Evolutionary conservation across 1,284 basidiomycete genomes (phyloP).

Genomic region (Irpex rosettiformis): DNA sequence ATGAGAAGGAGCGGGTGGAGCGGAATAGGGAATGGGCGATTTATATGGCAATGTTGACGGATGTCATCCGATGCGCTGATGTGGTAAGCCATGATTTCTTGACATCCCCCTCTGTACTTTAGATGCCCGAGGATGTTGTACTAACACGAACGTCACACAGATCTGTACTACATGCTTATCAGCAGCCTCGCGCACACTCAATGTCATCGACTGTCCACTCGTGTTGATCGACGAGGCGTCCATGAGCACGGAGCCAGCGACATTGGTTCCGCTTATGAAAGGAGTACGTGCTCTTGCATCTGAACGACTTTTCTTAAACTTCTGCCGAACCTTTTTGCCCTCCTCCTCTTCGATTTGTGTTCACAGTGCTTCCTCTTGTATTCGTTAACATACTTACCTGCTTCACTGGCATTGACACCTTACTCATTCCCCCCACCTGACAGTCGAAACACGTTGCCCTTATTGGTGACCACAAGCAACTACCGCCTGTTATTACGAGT

Average conservation of each 20-base stretch:
- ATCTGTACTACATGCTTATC: conserved; percentile 84
- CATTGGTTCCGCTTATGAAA: conserved; percentile 85
- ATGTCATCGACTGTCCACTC: conserved; percentile 83
- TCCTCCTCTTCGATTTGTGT: too few relatives aligned
- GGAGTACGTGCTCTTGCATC: conserved; percentile 52
- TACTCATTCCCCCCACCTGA: too few relatives aligned
- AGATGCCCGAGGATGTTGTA: neutral
- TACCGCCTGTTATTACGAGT: conserved; percentile 87
- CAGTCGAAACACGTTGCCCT: conserved; percentile 81
- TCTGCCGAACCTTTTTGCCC: conserved; percentile 21
- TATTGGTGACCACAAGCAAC: conserved; percentile 95
- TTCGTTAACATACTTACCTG: too few relatives aligned
- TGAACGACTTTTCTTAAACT: conserved; percentile 8
- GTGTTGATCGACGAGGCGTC: conserved; percentile 95
- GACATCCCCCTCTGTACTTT: conserved; percentile 4
- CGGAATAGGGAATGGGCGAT: conserved; percentile 43
- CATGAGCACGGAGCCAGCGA: conserved; percentile 92
- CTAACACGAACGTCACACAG: conserved; percentile 33
- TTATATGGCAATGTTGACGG: conserved; percentile 52
- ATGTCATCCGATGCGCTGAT: conserved; percentile 65
- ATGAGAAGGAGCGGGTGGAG: conserved; percentile 33
- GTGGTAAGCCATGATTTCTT: conserved; percentile 52
- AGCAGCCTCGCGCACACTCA: conserved; percentile 55
- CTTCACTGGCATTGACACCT: too few relatives aligned
- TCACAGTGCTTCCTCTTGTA: too few relatives aligned